Percentiles rank a stretch among this genome's conserved stretches.
These are phyloP conservation scores for Cytospora mali DNA, from an alignment of 2,329 filamentous ascomycete genomes.

Conservation along the genomic window DNA sequence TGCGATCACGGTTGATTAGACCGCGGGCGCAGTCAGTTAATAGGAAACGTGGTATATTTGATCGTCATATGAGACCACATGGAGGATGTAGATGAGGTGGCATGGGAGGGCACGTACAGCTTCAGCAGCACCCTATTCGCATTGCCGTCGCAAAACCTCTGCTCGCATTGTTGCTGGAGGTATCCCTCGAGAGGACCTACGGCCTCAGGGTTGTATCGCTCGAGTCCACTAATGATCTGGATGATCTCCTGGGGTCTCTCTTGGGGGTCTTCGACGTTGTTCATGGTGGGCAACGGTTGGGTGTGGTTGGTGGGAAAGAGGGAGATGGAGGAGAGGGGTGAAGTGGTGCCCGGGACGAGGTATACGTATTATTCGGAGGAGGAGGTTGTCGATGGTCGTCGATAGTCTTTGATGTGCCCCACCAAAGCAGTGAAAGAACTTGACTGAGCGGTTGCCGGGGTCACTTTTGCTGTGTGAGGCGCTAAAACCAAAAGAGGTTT, in stretches of 20 bases:
- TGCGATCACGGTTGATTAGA: constrained; percentile 56
- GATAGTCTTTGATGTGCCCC: constrained; percentile 12
- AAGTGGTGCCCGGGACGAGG: not conserved
- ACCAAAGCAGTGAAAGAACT: constrained; percentile 15
- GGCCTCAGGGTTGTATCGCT: constrained; percentile 98
- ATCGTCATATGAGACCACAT: constrained; percentile 65
- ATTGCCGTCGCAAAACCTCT: constrained; percentile 92
- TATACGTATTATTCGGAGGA: not conserved
- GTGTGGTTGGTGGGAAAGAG: constrained; percentile 24
- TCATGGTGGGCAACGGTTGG: constrained; percentile 49
- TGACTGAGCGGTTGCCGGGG: not conserved
- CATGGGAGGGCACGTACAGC: constrained; percentile 69
- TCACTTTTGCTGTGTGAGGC: constrained; percentile 19
- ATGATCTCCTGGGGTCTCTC: constrained; percentile 92
- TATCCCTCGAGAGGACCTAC: constrained; percentile 93
- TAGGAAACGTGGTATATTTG: constrained; percentile 88
- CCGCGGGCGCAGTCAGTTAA: constrained; percentile 78
- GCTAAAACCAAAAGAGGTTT: constrained; percentile 1
- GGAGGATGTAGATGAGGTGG: constrained; percentile 27
- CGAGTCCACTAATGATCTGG: constrained; percentile 92
- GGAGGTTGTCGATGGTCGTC: constrained; percentile 18
- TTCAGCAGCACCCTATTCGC: constrained; percentile 95
- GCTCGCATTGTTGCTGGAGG: constrained; percentile 91
- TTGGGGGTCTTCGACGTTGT: constrained; percentile 78
- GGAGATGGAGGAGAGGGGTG: not conserved